phyloP scores from a whole-genome alignment of 192 early-diverging fungal genomes.

The Allomyces macrogynus region DNA sequence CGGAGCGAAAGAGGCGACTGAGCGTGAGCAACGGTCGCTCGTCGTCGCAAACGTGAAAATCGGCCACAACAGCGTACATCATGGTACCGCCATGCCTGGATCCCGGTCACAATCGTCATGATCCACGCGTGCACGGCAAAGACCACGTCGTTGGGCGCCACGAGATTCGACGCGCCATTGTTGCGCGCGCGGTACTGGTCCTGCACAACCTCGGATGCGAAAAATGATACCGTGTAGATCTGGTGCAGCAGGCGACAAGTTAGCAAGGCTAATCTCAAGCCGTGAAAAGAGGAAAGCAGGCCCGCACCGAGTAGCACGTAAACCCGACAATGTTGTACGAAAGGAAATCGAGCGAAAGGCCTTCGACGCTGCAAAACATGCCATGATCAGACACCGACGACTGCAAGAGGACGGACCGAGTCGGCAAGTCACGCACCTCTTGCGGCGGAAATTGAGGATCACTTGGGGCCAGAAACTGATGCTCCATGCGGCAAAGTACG shows the following conservation, averaged over 20 bases:
- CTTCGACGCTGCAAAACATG: not conserved
- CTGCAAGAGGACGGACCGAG: too few relatives aligned
- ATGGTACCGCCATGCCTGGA: constrained; percentile 28
- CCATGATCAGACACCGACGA: too few relatives aligned
- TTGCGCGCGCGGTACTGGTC: constrained; percentile 52
- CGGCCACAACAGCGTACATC: constrained; percentile 19
- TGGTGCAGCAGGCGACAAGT: constrained; percentile 4
- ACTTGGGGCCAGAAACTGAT: not conserved
- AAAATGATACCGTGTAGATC: constrained; percentile 61
- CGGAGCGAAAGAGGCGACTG: too few relatives aligned
- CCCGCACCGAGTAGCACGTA: constrained; percentile 47
- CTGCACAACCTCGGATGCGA: constrained; percentile 34
- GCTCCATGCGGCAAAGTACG: constrained; percentile 1
- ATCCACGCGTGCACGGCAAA: constrained; percentile 70
- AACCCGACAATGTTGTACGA: constrained; percentile 70
- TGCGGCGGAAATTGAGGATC: not conserved
- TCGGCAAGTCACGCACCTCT: not conserved
- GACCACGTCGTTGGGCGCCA: constrained; percentile 64
- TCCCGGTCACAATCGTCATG: constrained; percentile 33
- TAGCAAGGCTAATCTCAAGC: not conserved
- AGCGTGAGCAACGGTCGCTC: not conserved
- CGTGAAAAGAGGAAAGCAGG: not conserved
- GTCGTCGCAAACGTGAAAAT: constrained; percentile 14
- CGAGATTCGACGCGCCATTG: constrained; percentile 43
- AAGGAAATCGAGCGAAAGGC: not conserved